phyloP scores from a whole-genome alignment of 2,329 filamentous ascomycete genomes.

The Penicillium aurantiogriseum region DNA sequence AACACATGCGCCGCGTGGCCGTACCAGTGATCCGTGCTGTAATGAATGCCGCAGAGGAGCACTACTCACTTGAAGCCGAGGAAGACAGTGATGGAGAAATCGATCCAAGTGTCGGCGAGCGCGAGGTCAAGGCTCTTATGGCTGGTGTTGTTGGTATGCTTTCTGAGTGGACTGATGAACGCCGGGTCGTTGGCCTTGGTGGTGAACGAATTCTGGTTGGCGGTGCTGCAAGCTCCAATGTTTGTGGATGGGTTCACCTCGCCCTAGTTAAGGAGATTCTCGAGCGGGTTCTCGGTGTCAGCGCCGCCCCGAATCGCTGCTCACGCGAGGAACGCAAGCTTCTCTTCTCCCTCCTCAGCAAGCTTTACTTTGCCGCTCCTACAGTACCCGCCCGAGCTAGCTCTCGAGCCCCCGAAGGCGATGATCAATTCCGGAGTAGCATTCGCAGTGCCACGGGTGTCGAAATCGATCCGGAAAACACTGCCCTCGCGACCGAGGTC shows the following conservation, averaged over 20 bases:
- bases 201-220: constrained; percentile 46
- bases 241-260: constrained; percentile 77
- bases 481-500: constrained; percentile 54
- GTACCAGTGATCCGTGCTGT: constrained; percentile 74
- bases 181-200: constrained; percentile 68
- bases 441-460: constrained; percentile 49
- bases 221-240: constrained; percentile 52
- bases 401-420: constrained; percentile 53
- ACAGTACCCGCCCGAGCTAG: constrained; percentile 47
- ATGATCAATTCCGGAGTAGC: constrained; percentile 59
- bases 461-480: constrained; percentile 51
- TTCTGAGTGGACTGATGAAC: constrained; percentile 91
- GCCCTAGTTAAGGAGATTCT: constrained; percentile 74
- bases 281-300: constrained; percentile 63
- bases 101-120: constrained; percentile 72
- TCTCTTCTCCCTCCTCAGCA: constrained; percentile 73
- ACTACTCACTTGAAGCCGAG: constrained; percentile 70
- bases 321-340: constrained; percentile 78
- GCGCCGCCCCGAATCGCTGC: constrained; percentile 33
- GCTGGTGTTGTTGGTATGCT: constrained; percentile 75
- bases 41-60: constrained; percentile 55
- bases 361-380: constrained; percentile 73
- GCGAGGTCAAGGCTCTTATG: constrained; percentile 53
- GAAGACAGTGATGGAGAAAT: constrained; percentile 72
- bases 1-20: constrained; percentile 72